Evolutionary conservation across 75 land plant genomes (phyloP).

Genomic region (Pinus albicaulis): DNA sequence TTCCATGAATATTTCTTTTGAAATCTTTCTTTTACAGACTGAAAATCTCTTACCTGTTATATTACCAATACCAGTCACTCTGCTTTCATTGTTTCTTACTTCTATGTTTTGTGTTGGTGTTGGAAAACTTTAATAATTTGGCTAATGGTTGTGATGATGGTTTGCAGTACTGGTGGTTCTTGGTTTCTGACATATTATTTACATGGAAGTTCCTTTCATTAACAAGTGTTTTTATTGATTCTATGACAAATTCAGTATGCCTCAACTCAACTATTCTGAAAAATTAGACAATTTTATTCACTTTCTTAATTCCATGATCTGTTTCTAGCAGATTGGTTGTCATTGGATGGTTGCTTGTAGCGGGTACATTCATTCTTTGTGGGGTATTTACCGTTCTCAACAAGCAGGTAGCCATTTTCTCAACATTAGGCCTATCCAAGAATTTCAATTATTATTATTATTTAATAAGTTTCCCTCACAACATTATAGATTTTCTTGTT

Average conservation of each 20-base stretch:
- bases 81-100: background rate
- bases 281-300: background rate
- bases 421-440: background rate
- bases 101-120: background rate
- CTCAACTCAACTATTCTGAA: background rate
- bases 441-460: background rate
- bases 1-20: no score
- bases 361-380: constrained; percentile 74
- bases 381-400: constrained; percentile 70
- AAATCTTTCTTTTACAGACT: no score
- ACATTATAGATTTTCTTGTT: background rate
- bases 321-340: constrained; percentile 61
- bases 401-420: constrained; percentile 49
- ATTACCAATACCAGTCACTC: no score
- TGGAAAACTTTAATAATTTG: background rate
- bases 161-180: constrained; percentile 3
- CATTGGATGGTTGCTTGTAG: constrained; percentile 87
- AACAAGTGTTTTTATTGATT: no score
- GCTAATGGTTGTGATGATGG: background rate
- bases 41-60: no score
- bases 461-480: no score
- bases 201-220: constrained; percentile 11
- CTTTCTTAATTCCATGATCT: background rate
- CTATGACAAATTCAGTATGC: background rate
- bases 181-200: constrained; percentile 6